Evolutionary conservation across 2,329 filamentous ascomycete genomes (phyloP), one percentile per base, ranked within the genome.

Genomic region (Arthroderma sp.): DNA sequence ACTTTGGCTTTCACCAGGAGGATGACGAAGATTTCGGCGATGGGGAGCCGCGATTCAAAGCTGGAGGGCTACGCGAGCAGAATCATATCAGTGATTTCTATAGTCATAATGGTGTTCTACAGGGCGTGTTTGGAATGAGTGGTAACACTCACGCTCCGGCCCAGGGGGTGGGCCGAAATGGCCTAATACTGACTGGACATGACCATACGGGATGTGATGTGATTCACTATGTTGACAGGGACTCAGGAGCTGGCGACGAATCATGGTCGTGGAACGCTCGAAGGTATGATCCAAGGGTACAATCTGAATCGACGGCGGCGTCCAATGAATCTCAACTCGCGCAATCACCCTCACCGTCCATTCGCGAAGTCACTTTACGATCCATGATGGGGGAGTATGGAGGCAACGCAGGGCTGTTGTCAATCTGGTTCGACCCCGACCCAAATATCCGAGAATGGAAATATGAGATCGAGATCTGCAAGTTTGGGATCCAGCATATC

Each of bases 301-400:
- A n/a, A n/a, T n/a, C n/a, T n/a, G n/a, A n/a, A n/a, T n/a, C n/a
- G n/a, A 27, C 37, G 4, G 10, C 31, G 6, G 38, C 34, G 8
- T 27, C 11, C 29, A 4, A n/a, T 29, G 29, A 8, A 5, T 10
- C 34, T 47, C 44, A 34, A 29, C 31, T 36, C 1, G 10, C 22
- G 15, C 41, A 32, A 8, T 28, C 41, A 4, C 33, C 37, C 11
- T 31, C 37, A n/a, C 60, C 48, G 50, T 80, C 22, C 57, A 69
- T 95, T 4, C 73, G 89, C 29, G 91, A 98, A 65, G 78, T 96
- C 51, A 98, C 91, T 0, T 83, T 98, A 2, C 80, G 88, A 48
- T 94, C 86, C 63, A 96, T 98, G 87, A 98, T 98, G 91, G 91
- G 91, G 45, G 84, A 85, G 46, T 98, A 83, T 63, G 82, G 79